Conservation (phyloP, 495 filamentous ascomycete species). For the Lepraria neglecta region DNA sequence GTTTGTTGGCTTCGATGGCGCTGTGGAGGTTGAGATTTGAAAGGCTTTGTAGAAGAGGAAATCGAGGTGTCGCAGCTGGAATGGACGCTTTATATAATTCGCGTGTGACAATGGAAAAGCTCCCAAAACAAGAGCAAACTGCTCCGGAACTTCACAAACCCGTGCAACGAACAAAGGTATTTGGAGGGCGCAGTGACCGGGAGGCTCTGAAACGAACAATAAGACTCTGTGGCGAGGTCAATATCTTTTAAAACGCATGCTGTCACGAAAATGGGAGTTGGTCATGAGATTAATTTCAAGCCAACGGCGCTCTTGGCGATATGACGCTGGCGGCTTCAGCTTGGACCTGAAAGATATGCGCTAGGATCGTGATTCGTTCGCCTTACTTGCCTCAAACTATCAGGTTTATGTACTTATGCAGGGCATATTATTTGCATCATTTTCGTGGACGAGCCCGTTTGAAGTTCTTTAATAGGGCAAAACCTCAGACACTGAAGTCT, state of each 20-base stretch:
- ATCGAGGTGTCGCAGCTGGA: neutral
- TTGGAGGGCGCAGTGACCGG: neutral
- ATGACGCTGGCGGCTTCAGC: slow-evolving; percentile 7
- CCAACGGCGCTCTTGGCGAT: slow-evolving; percentile 7
- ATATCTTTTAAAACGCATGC: neutral
- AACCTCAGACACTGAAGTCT: too few relatives aligned
- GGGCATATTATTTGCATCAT: too few relatives aligned
- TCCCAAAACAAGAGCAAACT: neutral
- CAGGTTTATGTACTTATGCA: neutral
- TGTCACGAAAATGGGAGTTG: neutral
- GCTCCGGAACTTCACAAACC: neutral
- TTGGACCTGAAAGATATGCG: neutral
- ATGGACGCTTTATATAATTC: neutral
- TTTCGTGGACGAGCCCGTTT: too few relatives aligned
- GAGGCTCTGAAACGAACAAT: neutral
- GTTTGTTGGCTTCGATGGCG: neutral
- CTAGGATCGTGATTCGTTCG: neutral
- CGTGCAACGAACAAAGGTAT: neutral
- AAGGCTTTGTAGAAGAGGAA: neutral
- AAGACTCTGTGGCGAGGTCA: neutral
- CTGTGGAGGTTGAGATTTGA: neutral
- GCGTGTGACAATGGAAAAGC: neutral
- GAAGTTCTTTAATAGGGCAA: too few relatives aligned
- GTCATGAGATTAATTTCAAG: slow-evolving; percentile 1
- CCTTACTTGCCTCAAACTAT: neutral